A percentile compares a stretch with the other conserved stretches of the same genome.
Evolutionary conservation across 768 basidiomycete species (phyloP).

Genomic region (Leccinellum albellum): DNA sequence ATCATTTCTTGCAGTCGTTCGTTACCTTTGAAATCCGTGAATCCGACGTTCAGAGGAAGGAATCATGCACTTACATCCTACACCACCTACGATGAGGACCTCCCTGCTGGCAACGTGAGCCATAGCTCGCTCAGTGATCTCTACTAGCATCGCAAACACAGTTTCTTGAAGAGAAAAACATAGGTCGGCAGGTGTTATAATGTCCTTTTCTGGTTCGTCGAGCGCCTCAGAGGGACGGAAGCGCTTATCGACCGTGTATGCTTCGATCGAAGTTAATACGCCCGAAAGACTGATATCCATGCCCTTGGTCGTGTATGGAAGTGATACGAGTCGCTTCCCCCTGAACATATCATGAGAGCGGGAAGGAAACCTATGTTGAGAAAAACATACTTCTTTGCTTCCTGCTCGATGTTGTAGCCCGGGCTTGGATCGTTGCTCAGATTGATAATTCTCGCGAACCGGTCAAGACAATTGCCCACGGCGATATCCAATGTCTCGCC

Average conservation of each 20-base stretch:
- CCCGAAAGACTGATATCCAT: slow-evolving; percentile 99
- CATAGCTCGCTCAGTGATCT: slow-evolving; percentile 99
- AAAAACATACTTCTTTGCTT: slow-evolving; percentile 73
- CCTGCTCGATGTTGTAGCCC: slow-evolving; percentile 95
- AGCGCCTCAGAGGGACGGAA: slow-evolving; percentile 51
- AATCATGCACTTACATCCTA: slow-evolving; percentile 79
- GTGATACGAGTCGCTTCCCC: slow-evolving; percentile 73
- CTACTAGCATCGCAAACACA: slow-evolving; percentile 96
- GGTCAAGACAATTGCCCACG: slow-evolving; percentile 97
- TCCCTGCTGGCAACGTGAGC: slow-evolving; percentile 96
- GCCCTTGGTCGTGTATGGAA: slow-evolving; percentile 96
- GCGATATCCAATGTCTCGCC: slow-evolving; percentile 99
- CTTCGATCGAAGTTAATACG: slow-evolving; percentile 82
- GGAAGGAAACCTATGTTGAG: background rate
- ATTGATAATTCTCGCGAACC: slow-evolving; percentile 92
- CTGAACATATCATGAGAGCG: slow-evolving; percentile 37
- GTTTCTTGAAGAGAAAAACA: slow-evolving; percentile 98
- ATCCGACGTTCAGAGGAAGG: background rate
- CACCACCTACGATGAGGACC: slow-evolving; percentile 95
- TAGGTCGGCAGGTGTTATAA: slow-evolving; percentile 91
- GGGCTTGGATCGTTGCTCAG: slow-evolving; percentile 94
- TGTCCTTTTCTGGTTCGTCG: slow-evolving; percentile 47
- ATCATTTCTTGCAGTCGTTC: slow-evolving; percentile 96
- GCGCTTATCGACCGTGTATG: slow-evolving; percentile 83
- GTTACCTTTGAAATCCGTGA: slow-evolving; percentile 58